Evolutionary conservation across 169 alveolate genomes (phyloP), one percentile per base, ranked within the genome.

Genomic region (Plasmodium cynomolgi): DNA sequence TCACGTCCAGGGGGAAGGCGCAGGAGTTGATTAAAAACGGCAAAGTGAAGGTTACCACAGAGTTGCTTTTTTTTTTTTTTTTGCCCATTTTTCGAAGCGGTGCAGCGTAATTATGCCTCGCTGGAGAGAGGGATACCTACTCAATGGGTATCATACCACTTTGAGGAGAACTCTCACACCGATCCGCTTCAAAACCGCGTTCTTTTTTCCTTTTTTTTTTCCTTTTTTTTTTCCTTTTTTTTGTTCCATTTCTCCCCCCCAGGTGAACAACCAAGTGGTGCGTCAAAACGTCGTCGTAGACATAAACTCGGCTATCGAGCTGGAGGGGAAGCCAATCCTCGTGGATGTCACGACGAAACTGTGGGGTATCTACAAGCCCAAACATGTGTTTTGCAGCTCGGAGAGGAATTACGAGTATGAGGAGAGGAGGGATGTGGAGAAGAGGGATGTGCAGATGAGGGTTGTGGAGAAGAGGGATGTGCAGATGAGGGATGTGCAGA

Each of bases 351-450:
- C 77, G 3, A 88, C 94, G 4, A 88, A 88, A 37, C 73, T 88
- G 68, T 88, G 94, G 94, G 94, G 94, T 1, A 62, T 88, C 31
- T 88, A 88, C 41, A 88, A 88, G n/a, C 94, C 94, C 6, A 88
- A 33, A 68, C 44, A 88, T 80, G 88, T 88, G 3, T 88, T 88
- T 88, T 88, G 94, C 47, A 88, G 75, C 82, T 79, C 90, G 3
- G 94, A 88, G 17, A 44, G 73, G 17, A 44, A 88, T 88, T 88
- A 88, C 50, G 44, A n/a, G n/a, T 88, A 88, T 79, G 94, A 88
- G 29, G 94, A 88, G 50, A 73, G 56, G 47, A 47, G 26, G 15
- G n/a, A 33, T n/a, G n/a, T n/a, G n/a, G n/a, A n/a, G n/a, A n/a
- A n/a, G n/a, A n/a, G n/a, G n/a, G n/a, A n/a, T n/a, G n/a, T n/a